A percentile compares a stretch with the other conserved stretches of the same genome.
Conservation (phyloP, 257 asterid genomes). For the Petunia axillaris region DNA sequence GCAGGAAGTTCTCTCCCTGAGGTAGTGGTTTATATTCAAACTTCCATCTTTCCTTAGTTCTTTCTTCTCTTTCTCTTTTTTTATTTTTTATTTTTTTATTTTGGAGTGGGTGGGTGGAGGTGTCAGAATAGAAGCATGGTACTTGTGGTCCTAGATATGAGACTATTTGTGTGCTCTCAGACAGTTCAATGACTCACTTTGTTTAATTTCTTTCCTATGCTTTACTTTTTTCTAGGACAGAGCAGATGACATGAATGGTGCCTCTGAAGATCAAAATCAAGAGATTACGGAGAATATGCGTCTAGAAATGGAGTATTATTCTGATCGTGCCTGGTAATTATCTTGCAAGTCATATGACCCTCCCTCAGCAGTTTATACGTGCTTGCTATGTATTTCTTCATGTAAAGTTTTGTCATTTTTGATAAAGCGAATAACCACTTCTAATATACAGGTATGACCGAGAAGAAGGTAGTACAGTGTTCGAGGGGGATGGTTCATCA, state of each 20-base stretch:
- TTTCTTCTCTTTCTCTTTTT: not conserved
- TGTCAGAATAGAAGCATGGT: not conserved
- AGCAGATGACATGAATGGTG: conserved; percentile 44
- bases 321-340: conserved; percentile 91
- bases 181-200: not conserved
- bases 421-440: conserved; percentile 11
- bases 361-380: not conserved
- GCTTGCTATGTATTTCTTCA: conserved; percentile 43
- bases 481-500: conserved; percentile 70
- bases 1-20: conserved; percentile 47
- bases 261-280: conserved; percentile 50
- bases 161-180: not conserved
- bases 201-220: not conserved
- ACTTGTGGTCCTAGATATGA: not conserved
- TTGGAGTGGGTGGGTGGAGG: not conserved
- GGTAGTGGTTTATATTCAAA: conserved; percentile 44
- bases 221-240: conserved; percentile 55
- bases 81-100: not conserved
- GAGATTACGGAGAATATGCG: conserved; percentile 88
- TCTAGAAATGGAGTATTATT: conserved; percentile 81
- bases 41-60: conserved; percentile 18
- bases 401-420: conserved; percentile 26
- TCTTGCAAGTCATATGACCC: not conserved
- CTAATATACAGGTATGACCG: conserved; percentile 72
- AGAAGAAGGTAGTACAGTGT: conserved; percentile 84